Base-by-base conservation (phyloP, 306 rosid genomes). In the Arachis stenosperma region DNA sequence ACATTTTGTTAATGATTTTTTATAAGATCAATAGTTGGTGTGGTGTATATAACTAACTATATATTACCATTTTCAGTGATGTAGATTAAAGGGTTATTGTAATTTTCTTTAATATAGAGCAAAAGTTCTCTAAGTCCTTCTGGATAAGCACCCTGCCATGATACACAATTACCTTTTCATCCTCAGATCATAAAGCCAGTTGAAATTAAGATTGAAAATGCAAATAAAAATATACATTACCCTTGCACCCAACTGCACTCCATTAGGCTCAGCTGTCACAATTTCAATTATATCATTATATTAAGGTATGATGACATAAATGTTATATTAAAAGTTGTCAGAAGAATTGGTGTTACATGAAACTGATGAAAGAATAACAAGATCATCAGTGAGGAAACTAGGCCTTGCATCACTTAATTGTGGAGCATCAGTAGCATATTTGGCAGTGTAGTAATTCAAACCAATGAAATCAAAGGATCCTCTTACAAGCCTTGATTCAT, bases 121-220 rank as follows among this genome's bases (percentile, higher is more conserved):
- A 87, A 55, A 2, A 79, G 6, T 4, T 85, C 82, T 0, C 2
- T 66, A 67, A 90, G 39, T 65, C 96, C 90, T 67, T 60, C 74
- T 6, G 92, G 92, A 76, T 84, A 87, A 47, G 66, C 75, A 22
- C 40, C 68, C 5, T 81, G 17, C 90, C 86, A 78, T 2, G 2
- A 54, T 2, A 41, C 13, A 66, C 1, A 10, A 55, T 5, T 75
- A 40, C n/a, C 36, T 57, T 42, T 42, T 29, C 73, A 42, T 66
- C 37, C 44, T 55, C 56, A 27, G 55, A 8, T 1, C 3, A 33
- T 33, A 33, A 10, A 43, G 9, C 2, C 4, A 17, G 33, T 11
- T 9, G 22, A 42, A 69, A 33, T 33, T 33, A 33, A 33, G 37
- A 2, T 33, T 33, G 37, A 33, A 33, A 33, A 33, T 33, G 37